A percentile compares a stretch with the other conserved stretches of the same genome.
Conservation (phyloP, 331 rosid genomes). For the Quercus tomentella region DNA sequence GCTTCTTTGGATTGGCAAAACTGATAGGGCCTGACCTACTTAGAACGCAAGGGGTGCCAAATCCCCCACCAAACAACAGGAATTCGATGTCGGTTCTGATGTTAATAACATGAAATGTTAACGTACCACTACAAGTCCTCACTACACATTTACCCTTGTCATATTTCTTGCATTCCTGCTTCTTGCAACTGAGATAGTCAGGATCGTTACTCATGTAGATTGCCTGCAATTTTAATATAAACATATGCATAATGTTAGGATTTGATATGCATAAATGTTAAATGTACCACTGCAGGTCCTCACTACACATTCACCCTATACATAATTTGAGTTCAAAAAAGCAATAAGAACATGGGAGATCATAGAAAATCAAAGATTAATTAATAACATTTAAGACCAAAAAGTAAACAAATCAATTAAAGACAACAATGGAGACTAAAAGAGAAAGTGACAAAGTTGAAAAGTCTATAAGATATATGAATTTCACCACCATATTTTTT, state of each 20-base stretch:
- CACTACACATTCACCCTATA: no score
- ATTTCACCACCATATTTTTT: no score
- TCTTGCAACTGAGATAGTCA: slow-evolving; percentile 60
- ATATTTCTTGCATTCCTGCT: slow-evolving; percentile 38
- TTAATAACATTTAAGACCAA: no score
- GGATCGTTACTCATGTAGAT: slow-evolving; percentile 51
- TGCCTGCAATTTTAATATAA: slow-evolving; percentile 40
- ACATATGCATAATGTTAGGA: background rate
- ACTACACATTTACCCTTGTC: slow-evolving; percentile 28
- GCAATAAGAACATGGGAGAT: no score
- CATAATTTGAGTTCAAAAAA: no score
- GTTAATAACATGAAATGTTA: slow-evolving; percentile 77
- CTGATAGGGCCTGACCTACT: slow-evolving; percentile 36
- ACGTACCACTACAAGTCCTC: slow-evolving; percentile 52
- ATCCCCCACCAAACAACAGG: slow-evolving; percentile 65
- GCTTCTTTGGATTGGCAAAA: slow-evolving; percentile 59
- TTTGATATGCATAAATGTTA: slow-evolving; percentile 29
- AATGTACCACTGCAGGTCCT: slow-evolving; percentile 10
- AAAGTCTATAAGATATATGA: no score
- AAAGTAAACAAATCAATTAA: no score
- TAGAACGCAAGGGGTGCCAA: slow-evolving; percentile 50
- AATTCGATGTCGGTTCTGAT: slow-evolving; percentile 78
- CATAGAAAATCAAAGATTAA: no score
- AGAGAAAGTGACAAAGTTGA: no score
- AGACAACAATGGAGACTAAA: no score